These are phyloP conservation scores for Candida hispaniensis DNA, from an alignment of 805 yeast genomes.

Conservation along the genomic window DNA sequence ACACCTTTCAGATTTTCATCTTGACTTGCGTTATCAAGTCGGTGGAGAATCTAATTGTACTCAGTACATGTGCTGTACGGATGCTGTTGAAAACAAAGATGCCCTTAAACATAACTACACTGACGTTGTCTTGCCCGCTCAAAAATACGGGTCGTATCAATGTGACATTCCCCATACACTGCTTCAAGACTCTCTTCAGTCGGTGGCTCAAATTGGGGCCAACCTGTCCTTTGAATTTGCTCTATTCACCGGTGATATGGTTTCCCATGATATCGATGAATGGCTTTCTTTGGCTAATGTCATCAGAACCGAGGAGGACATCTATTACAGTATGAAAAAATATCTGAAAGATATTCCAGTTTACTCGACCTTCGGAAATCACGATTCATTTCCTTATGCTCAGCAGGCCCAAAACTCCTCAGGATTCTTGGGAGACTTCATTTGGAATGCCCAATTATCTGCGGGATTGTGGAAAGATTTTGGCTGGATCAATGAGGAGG, in stretches of 20 bases:
- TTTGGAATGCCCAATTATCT: slow-evolving; percentile 41
- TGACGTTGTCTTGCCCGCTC: slow-evolving; percentile 40
- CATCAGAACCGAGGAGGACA: slow-evolving; percentile 41
- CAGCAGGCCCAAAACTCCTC: slow-evolving; percentile 48
- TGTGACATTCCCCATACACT: slow-evolving; percentile 60
- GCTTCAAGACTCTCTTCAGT: slow-evolving; percentile 45
- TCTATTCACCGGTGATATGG: slow-evolving; percentile 63
- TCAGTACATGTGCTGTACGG: slow-evolving; percentile 51
- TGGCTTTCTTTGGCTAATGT: slow-evolving; percentile 41
- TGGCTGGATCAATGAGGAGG: slow-evolving; percentile 35
- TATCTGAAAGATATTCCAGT: slow-evolving; percentile 44
- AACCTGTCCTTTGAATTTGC: slow-evolving; percentile 44
- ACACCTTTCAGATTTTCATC: slow-evolving; percentile 58
- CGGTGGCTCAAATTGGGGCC: slow-evolving; percentile 32
- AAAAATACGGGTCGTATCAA: slow-evolving; percentile 47
- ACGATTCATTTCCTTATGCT: slow-evolving; percentile 63
- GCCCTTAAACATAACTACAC: slow-evolving; percentile 1
- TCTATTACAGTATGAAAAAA: slow-evolving; percentile 44
- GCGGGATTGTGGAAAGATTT: slow-evolving; percentile 40
- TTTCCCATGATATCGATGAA: slow-evolving; percentile 46
- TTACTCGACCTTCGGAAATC: slow-evolving; percentile 56
- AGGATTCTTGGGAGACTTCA: slow-evolving; percentile 35
- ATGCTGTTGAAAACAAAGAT: slow-evolving; percentile 15
- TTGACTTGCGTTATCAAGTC: slow-evolving; percentile 40
- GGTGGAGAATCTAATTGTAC: slow-evolving; percentile 37